phyloP scores from a whole-genome alignment of 306 rosid genomes.

The Astragalus glycyphyllos region DNA sequence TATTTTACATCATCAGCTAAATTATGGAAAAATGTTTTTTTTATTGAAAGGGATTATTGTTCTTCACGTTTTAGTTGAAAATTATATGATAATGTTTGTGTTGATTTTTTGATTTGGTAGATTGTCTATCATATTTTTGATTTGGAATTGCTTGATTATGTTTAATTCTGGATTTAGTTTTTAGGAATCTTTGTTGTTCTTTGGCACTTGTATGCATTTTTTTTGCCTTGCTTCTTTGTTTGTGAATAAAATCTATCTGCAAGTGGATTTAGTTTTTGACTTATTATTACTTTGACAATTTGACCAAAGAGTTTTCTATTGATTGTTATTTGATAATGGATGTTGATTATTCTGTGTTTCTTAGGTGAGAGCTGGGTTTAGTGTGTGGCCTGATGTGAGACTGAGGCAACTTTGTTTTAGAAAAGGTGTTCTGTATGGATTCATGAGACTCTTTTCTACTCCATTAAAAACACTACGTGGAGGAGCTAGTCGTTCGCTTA shows the following conservation, averaged over 20 bases:
- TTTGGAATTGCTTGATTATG: not conserved
- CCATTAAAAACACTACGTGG: slow-evolving; percentile 89
- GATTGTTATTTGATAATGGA: slow-evolving; percentile 30
- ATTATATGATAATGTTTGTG: not conserved
- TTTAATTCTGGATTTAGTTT: slow-evolving; percentile 14
- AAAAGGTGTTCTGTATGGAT: slow-evolving; percentile 77
- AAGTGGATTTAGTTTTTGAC: not conserved
- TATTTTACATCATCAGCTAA: slow-evolving; percentile 14
- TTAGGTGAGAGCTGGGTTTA: slow-evolving; percentile 71
- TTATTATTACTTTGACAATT: not conserved
- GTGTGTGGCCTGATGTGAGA: slow-evolving; percentile 78
- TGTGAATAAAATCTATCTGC: slow-evolving; percentile 9
- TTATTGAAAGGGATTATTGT: not conserved
- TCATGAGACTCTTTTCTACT: slow-evolving; percentile 69
- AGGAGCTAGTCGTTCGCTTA: slow-evolving; percentile 89
- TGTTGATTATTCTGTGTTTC: slow-evolving; percentile 36
- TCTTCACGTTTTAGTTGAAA: not conserved
- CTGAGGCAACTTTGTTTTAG: slow-evolving; percentile 78
- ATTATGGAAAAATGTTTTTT: not conserved
- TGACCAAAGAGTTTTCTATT: not conserved
- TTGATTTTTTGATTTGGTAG: no score
- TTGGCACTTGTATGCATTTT: not conserved
- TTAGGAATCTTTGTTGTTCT: not conserved
- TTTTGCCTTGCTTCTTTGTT: not conserved
- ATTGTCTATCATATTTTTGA: no score